These are phyloP conservation scores for Aspergillus japonicus DNA, from an alignment of 2,329 filamentous ascomycete genomes.

Conservation along the genomic window DNA sequence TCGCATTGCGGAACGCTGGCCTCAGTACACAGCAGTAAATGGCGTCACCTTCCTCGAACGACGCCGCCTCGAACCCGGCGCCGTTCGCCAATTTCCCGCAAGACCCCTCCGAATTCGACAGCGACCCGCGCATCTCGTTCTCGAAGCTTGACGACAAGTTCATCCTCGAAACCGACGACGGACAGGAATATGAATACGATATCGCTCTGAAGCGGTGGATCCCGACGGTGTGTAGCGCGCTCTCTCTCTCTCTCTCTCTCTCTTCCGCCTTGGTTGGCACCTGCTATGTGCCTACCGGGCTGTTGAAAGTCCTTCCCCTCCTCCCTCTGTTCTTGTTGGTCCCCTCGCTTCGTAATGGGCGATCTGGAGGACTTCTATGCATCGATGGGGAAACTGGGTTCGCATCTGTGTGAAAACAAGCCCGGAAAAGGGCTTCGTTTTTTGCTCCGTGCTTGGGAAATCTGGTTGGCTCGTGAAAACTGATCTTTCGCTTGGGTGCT, in stretches of 20 bases:
- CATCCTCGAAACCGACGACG: slow-evolving; percentile 80
- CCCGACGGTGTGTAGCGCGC: slow-evolving; percentile 53
- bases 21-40: slow-evolving; percentile 14
- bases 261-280: slow-evolving; percentile 16
- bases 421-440: too few relatives aligned
- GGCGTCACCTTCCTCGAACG: slow-evolving; percentile 24
- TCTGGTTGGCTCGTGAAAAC: slow-evolving; percentile 30
- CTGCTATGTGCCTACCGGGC: slow-evolving; percentile 13
- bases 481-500: slow-evolving; percentile 31
- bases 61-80: slow-evolving; percentile 16
- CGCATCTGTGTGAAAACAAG: too few relatives aligned
- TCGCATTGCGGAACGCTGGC: background rate
- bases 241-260: slow-evolving; percentile 1
- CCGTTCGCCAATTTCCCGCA: slow-evolving; percentile 46
- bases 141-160: slow-evolving; percentile 80
- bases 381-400: too few relatives aligned
- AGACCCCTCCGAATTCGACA: slow-evolving; percentile 67
- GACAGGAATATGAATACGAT: slow-evolving; percentile 82
- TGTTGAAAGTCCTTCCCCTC: slow-evolving; percentile 15
- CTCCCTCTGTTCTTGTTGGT: background rate
- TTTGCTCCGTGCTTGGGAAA: slow-evolving; percentile 5
- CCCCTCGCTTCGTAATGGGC: too few relatives aligned
- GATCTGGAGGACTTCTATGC: too few relatives aligned
- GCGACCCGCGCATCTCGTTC: slow-evolving; percentile 80
- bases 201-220: slow-evolving; percentile 71